Conservation (phyloP, 495 filamentous ascomycete genomes). For the Venustampulla echinocandica region DNA sequence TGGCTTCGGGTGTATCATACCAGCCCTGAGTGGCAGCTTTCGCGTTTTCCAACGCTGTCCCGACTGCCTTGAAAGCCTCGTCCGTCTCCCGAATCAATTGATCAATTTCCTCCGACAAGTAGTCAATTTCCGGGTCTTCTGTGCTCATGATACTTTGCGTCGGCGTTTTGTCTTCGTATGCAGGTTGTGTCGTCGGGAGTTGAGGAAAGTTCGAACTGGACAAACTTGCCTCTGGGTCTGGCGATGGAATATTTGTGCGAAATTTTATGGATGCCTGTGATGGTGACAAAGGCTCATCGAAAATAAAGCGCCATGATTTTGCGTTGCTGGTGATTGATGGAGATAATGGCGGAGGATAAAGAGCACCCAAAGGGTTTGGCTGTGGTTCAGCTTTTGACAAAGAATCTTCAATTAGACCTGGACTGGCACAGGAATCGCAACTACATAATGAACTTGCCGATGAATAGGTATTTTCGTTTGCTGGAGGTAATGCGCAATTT, state of each 20-base stretch:
- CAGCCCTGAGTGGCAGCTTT: conserved; percentile 20
- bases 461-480: conserved; percentile 30
- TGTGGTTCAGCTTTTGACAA: conserved; percentile 5
- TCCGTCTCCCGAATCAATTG: conserved; percentile 39
- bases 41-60: conserved; percentile 28
- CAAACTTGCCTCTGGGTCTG: conserved; percentile 5
- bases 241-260: not conserved
- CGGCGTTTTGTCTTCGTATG: conserved; percentile 20
- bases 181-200: conserved; percentile 18
- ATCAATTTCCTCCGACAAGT: conserved; percentile 26
- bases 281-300: conserved; percentile 4
- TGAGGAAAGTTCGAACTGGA: conserved; percentile 23
- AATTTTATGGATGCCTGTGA: not conserved
- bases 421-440: conserved; percentile 28
- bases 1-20: conserved; percentile 1
- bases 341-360: conserved; percentile 13
- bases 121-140: conserved; percentile 15
- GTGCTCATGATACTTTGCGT: conserved; percentile 13
- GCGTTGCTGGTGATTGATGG: conserved; percentile 5
- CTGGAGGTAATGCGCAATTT: not conserved
- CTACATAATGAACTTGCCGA: conserved; percentile 41
- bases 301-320: conserved; percentile 15
- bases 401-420: conserved; percentile 13
- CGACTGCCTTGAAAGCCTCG: conserved; percentile 32
- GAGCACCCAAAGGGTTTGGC: not conserved